phyloP scores from a whole-genome alignment of 805 yeast genomes.

The Nematodospora valgi region DNA sequence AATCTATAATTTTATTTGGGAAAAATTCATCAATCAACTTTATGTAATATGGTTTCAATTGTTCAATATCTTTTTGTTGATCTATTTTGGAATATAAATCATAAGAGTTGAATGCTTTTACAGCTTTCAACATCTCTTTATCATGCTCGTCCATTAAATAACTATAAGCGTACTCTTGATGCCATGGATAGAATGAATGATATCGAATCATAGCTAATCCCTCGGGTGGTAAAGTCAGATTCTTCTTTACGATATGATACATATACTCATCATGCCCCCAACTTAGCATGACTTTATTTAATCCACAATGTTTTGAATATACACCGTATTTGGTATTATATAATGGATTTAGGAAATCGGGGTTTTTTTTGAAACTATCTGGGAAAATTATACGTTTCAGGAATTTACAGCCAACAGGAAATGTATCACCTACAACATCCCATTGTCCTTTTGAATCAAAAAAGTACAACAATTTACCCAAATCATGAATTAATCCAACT shows the following conservation, averaged over 20 bases:
- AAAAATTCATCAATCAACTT: constrained; percentile 67
- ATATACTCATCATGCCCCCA: constrained; percentile 83
- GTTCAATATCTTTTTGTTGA: constrained; percentile 43
- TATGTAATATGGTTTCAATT: constrained; percentile 54
- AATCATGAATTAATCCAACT: constrained; percentile 68
- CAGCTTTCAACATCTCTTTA: constrained; percentile 57
- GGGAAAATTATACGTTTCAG: constrained; percentile 58
- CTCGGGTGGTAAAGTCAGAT: constrained; percentile 60
- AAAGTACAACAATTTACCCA: constrained; percentile 66
- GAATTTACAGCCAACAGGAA: constrained; percentile 69
- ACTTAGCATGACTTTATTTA: constrained; percentile 66
- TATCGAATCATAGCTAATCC: constrained; percentile 73
- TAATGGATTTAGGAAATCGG: constrained; percentile 60
- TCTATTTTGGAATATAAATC: constrained; percentile 66
- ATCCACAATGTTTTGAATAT: constrained; percentile 60
- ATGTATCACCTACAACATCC: constrained; percentile 80
- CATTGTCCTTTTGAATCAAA: constrained; percentile 73
- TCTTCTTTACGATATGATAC: constrained; percentile 67
- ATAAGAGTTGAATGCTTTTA: constrained; percentile 62
- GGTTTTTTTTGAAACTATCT: constrained; percentile 57
- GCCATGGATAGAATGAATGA: constrained; percentile 78
- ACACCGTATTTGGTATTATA: constrained; percentile 66
- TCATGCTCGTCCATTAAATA: constrained; percentile 66
- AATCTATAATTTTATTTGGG: constrained; percentile 54
- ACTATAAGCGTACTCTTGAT: constrained; percentile 62